phyloP scores from a whole-genome alignment of 352 stramenopile genomes.

The Phytophthora nicotianae region DNA sequence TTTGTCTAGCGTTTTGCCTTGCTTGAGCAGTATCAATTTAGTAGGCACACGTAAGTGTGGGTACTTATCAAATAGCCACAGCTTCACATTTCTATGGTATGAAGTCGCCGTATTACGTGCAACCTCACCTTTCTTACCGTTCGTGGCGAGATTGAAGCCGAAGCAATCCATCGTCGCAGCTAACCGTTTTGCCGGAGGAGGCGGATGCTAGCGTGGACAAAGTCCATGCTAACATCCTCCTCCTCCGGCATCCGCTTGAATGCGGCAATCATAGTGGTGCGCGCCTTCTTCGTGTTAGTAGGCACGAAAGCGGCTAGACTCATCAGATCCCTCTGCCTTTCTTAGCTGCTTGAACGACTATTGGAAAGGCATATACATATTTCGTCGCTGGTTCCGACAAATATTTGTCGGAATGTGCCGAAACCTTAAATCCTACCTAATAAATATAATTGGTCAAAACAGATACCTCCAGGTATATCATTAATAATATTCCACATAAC shows the following conservation, averaged over 20 bases:
- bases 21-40: too few relatives aligned
- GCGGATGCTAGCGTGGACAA: not conserved
- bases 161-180: too few relatives aligned
- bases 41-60: too few relatives aligned
- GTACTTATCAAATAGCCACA: too few relatives aligned
- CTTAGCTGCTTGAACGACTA: too few relatives aligned
- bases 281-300: constrained; percentile 1
- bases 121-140: constrained; percentile 2
- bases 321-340: too few relatives aligned
- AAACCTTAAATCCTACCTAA: too few relatives aligned
- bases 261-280: not conserved
- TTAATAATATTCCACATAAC: too few relatives aligned
- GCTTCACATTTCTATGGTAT: constrained; percentile 1
- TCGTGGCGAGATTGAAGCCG: not conserved
- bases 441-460: too few relatives aligned
- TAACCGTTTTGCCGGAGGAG: not conserved
- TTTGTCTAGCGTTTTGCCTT: not conserved
- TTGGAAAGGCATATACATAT: not conserved
- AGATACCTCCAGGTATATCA: too few relatives aligned
- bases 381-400: not conserved
- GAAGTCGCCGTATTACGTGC: not conserved
- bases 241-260: not conserved
- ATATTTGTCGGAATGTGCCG: not conserved
- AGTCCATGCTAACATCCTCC: too few relatives aligned
- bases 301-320: too few relatives aligned